Base-by-base conservation (phyloP, 805 yeast genomes). In the Candida sanyiensis region DNA sequence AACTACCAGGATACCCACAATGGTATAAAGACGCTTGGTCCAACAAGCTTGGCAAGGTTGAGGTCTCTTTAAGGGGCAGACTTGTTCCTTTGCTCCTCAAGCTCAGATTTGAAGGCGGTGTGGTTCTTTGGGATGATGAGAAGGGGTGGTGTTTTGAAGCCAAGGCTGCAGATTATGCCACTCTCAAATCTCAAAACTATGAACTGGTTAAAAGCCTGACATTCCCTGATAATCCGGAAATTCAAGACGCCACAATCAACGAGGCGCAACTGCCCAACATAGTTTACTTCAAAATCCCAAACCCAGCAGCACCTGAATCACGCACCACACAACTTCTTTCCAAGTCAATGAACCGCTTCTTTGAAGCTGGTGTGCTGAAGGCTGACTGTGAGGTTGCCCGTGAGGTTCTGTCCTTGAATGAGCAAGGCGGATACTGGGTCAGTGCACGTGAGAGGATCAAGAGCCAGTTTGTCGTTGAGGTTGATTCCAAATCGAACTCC, bases 121-220 rank as follows among this genome's bases (percentile, higher is more conserved):
- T 97, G 0, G 69, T 90, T 2, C 64, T 76, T 7, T 90, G 97
- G 97, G 69, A 81, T 0, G 80, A 81, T 34, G 54, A 70, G 3
- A 63, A 71, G 42, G 98, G 99, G 0, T 93, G 97, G 97, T 83
- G 95, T 51, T 88, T 93, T 54, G 64, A 77, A 37, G 86, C 78
- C 2, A 75, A 59, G 0, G 33, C 37, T 2, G 40, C 47, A 1
- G 54, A 61, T n/a, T 48, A 52, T 10, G 54, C 58, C 3, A 47
- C 55, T 20, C 62, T 67, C 28, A 35, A 41, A 2, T 51, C 52
- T 1, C 65, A 62, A 38, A 71, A 67, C 45, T 69, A 67, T 38
- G 31, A 45, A 9, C 17, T 39, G 12, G 42, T 44, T 15, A 37
- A 43, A 9, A 33, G 31, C 8, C 15, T 39, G 9, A 27, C 48